Evolutionary conservation across 345 rosid species (phyloP).

Genomic region (Hevea brasiliensis): DNA sequence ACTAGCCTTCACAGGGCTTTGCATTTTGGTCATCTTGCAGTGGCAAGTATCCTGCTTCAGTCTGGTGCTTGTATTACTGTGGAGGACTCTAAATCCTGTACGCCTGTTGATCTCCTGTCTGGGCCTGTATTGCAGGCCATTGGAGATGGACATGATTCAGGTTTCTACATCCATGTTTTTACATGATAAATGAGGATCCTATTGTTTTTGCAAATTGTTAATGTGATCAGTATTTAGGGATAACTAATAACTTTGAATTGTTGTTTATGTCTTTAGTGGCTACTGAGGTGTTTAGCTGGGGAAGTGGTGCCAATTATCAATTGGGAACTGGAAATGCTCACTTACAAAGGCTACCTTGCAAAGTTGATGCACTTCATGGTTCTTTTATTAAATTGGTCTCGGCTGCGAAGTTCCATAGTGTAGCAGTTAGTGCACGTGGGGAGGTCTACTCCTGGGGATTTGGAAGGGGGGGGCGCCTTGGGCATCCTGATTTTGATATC

Average conservation of each 20-base stretch:
- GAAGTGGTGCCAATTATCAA: conserved; percentile 95
- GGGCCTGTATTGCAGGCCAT: conserved; percentile 79
- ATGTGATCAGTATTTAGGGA: conserved; percentile 9
- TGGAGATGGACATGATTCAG: conserved; percentile 50
- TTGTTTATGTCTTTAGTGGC: conserved; percentile 51
- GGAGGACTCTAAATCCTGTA: conserved; percentile 75
- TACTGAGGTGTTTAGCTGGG: conserved; percentile 96
- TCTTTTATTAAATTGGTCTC: conserved; percentile 66
- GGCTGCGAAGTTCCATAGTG: conserved; percentile 95
- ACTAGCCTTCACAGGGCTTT: conserved; percentile 95
- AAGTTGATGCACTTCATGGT: conserved; percentile 86
- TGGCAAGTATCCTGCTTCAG: conserved; percentile 79
- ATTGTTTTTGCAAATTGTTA: conserved; percentile 9
- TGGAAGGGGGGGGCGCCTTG: conserved; percentile 99
- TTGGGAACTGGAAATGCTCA: conserved; percentile 93
- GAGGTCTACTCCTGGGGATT: conserved; percentile 96
- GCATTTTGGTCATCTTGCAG: conserved; percentile 98
- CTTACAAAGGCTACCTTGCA: conserved; percentile 84
- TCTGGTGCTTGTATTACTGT: conserved; percentile 65
- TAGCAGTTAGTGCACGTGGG: conserved; percentile 71
- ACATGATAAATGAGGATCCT: conserved; percentile 15
- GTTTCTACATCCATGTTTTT: conserved; percentile 37
- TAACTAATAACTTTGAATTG: conserved; percentile 8
- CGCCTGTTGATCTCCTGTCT: conserved; percentile 84
- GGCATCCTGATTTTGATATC: conserved; percentile 98